phyloP scores from a whole-genome alignment of 2,329 filamentous ascomycete species.

The Exophiala spinifera region DNA sequence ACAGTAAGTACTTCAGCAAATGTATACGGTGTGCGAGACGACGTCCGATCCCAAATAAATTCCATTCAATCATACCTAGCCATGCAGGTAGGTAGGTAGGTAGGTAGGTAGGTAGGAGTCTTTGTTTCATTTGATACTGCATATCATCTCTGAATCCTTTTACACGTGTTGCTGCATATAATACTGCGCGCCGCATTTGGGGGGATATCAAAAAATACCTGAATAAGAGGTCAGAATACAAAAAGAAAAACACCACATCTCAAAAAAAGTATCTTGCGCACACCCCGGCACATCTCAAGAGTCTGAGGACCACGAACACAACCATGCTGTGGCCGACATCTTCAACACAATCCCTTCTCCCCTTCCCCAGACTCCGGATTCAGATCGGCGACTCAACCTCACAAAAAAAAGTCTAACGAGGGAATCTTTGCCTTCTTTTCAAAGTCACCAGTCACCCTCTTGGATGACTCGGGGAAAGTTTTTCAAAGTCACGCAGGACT shows the following conservation, averaged over 20 bases:
- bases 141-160: neutral
- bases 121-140: neutral
- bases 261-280: neutral
- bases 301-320: too few species aligned
- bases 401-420: neutral
- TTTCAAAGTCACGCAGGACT: too few species aligned
- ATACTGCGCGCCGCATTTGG: neutral
- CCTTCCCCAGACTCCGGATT: neutral
- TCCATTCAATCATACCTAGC: neutral
- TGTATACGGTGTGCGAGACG: too few species aligned
- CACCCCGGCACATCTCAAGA: neutral
- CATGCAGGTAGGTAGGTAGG: too few species aligned
- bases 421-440: neutral
- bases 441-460: neutral
- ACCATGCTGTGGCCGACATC: neutral
- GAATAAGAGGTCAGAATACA: neutral
- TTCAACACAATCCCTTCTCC: too few species aligned
- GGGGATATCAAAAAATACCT: neutral
- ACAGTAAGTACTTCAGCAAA: too few species aligned
- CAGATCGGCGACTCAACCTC: conserved; percentile 1
- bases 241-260: neutral
- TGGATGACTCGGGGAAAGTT: too few species aligned
- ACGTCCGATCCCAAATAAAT: neutral
- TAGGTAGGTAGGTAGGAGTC: too few species aligned
- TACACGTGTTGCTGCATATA: neutral